Evolutionary conservation across 1,284 basidiomycete species (phyloP).

Genomic region (Cerrena zonata): DNA sequence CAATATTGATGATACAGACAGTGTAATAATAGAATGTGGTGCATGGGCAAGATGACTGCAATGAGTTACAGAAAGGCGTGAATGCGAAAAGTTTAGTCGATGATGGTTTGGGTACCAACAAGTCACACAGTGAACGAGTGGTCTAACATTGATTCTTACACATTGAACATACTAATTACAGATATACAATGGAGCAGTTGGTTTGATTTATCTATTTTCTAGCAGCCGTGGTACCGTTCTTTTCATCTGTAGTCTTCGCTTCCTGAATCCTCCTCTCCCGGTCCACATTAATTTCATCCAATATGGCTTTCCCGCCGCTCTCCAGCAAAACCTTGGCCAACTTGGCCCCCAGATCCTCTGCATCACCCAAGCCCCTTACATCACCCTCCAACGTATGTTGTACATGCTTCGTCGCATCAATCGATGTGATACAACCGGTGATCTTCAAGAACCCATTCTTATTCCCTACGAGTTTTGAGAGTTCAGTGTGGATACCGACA

Average conservation of each 20-base stretch:
- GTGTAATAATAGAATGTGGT: too few relatives aligned
- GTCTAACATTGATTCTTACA: too few relatives aligned
- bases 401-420: conserved; percentile 69
- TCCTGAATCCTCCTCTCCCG: conserved; percentile 51
- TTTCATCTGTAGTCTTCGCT: conserved; percentile 28
- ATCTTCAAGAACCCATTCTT: conserved; percentile 45
- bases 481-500: conserved; percentile 67
- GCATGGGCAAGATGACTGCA: too few relatives aligned
- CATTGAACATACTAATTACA: too few relatives aligned
- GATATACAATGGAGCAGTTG: too few relatives aligned
- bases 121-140: too few relatives aligned
- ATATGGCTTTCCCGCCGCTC: conserved; percentile 67
- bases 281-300: conserved; percentile 74
- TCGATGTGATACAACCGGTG: conserved; percentile 74
- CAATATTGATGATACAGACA: too few relatives aligned
- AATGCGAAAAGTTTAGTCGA: too few relatives aligned
- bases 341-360: conserved; percentile 61
- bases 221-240: conserved; percentile 14
- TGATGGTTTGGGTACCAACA: too few relatives aligned
- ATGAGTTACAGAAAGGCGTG: too few relatives aligned
- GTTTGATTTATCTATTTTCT: too few relatives aligned
- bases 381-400: conserved; percentile 53
- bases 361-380: conserved; percentile 53
- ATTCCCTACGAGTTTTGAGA: too few relatives aligned
- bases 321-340: conserved; percentile 62